Percentiles rank a stretch among this genome's conserved stretches.
Conservation (phyloP, 1,284 basidiomycete species). For the Pterulicium gracile region DNA sequence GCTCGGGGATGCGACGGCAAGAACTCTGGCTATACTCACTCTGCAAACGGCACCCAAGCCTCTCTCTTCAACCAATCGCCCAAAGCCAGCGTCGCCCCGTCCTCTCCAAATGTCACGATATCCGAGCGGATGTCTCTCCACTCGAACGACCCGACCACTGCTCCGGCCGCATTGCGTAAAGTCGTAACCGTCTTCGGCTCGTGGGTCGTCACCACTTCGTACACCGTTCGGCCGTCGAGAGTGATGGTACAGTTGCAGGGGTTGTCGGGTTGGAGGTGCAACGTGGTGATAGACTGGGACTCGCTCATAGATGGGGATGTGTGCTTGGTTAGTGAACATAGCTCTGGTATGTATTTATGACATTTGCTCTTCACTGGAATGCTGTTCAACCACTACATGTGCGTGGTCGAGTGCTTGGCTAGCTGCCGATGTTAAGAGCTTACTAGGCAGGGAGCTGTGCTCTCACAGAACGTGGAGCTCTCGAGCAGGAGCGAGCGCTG, state of each 20-base stretch:
- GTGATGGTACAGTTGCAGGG: neutral
- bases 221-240: neutral
- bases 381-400: too few relatives aligned
- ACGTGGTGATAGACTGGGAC: constrained; percentile 18
- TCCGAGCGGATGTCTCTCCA: neutral
- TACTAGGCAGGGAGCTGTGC: too few relatives aligned
- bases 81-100: neutral
- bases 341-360: too few relatives aligned
- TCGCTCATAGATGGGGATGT: too few relatives aligned
- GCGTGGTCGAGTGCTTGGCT: too few relatives aligned
- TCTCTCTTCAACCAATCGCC: neutral
- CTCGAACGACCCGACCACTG: neutral
- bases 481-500: too few relatives aligned
- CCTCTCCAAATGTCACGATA: neutral
- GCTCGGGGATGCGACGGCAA: too few relatives aligned
- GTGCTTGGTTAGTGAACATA: too few relatives aligned
- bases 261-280: neutral
- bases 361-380: too few relatives aligned
- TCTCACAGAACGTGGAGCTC: too few relatives aligned
- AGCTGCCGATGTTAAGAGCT: too few relatives aligned
- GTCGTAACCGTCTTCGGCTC: neutral
- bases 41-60: neutral
- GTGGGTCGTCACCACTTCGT: neutral
- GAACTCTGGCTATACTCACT: too few relatives aligned
- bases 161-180: neutral